Evolutionary conservation across 2,329 filamentous ascomycete genomes (phyloP), one percentile per base, ranked within the genome.

Genomic region (Xylaria sp.): DNA sequence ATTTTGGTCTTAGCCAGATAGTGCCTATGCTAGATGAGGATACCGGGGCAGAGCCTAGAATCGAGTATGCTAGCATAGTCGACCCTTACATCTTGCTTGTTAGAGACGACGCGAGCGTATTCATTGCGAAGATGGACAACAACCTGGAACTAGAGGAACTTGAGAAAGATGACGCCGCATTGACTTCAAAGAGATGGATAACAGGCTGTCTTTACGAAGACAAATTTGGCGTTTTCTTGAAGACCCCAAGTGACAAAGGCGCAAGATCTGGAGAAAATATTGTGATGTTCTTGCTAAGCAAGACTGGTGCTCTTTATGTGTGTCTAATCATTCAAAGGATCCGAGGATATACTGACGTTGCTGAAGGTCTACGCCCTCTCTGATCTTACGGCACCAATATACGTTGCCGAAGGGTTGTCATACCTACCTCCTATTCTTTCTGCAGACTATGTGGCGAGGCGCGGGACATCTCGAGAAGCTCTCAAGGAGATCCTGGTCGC

Each of bases 21-120:
- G 86, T 97, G 58, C 93, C 94, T 0, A 93, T 98, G 87, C 88
- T 93, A 69, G 96, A 98, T 74, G 96, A 97, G 74, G 93, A 96
- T 71, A 94, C 91, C 0, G 94, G 92, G 13, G 90, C 88, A 23
- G 93, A 97, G 74, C 90, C 93, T 4, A 87, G 90, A 61, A 91
- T 96, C 48, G 83, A 94, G 53, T 91, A 89, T 75, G 91, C 93
- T 43, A 97, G 92, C 77, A 94, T 98, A 74, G 88, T 88, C 23
- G 95, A 98, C 73, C 93, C 93, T 0, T 97, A 94, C 76, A 80
- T 99, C 13, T 83, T 97, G 2, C 86, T 98, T 15, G 82, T 97
- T 23, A 87, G 93, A 65, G 93, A 97, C 71, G 94, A 99, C 78
- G 89, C 88, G 6, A 96, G 92, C 68, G 85, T 94, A 7, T 89